Conservation (phyloP, 2,329 filamentous ascomycete genomes). For the Aspergillus eucalypticola region DNA sequence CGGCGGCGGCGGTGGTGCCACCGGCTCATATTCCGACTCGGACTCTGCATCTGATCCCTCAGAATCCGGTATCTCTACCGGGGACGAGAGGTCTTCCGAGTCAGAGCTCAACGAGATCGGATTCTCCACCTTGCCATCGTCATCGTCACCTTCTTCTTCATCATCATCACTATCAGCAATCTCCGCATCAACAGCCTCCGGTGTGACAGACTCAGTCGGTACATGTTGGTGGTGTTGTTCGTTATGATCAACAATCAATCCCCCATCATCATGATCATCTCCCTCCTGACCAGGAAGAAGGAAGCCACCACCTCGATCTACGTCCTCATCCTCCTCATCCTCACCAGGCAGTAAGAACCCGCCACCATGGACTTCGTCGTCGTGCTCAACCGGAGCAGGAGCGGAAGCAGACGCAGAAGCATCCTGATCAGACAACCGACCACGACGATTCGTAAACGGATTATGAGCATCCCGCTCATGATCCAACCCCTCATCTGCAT, state of each 20-base stretch:
- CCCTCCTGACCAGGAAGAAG: conserved; percentile 16
- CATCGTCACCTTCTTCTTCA: background rate
- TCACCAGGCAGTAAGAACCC: conserved; percentile 36
- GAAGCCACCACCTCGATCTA: conserved; percentile 26
- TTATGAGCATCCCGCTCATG: conserved; percentile 36
- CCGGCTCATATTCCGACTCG: conserved; percentile 14
- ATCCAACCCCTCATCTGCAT: conserved; percentile 29
- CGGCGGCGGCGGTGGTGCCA: background rate
- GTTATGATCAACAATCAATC: background rate
- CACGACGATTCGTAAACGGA: conserved; percentile 33
- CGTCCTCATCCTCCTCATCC: conserved; percentile 8
- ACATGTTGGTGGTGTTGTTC: background rate
- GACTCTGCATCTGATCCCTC: conserved; percentile 11
- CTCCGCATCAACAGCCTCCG: background rate
- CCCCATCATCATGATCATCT: conserved; percentile 13
- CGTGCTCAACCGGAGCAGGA: background rate
- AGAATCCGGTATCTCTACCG: background rate
- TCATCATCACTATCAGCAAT: background rate
- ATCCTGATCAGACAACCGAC: background rate
- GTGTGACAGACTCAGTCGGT: background rate
- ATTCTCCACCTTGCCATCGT: conserved; percentile 10
- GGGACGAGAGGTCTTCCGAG: conserved; percentile 1
- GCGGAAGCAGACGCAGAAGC: background rate
- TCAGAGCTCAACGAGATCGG: conserved; percentile 4
- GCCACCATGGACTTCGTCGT: conserved; percentile 23